Base-by-base conservation (phyloP, 306 rosid species). In the Quercus wislizeni region DNA sequence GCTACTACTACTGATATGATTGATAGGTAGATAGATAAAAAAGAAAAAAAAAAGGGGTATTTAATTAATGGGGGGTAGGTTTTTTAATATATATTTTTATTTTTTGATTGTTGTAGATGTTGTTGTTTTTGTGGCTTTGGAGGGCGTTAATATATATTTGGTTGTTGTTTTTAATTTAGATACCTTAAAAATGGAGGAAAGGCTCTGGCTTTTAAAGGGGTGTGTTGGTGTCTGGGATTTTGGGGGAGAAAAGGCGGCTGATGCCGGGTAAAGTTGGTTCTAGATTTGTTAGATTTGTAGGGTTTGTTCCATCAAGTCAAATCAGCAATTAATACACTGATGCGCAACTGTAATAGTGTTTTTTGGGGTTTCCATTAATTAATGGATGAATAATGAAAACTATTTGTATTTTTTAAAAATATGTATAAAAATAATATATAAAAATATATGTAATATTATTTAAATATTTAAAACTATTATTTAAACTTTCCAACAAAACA, bases 191-290 rank as follows among this genome's bases (percentile, higher is more conserved):
- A 27, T 14, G 77, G 43, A 46, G 20, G 69, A 8, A 41, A 69
- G 30, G 75, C 56, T 38, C 25, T 11, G 43, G 52, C 46, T 38
- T 38, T 38, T 7, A 38, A 38, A 1, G 12, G 21, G 2, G 21
- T 6, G 49, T 10, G 3, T 25, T 20, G 78, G 21, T 31, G 11
- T 75, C 64, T 41, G 78, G 38, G 85, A 46, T 76, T 68, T 75
- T 73, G 85, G 79, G n/a, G 68, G 76, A 28, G 78, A 78, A 84
- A 68, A 88, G 89, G 94, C 92, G 90, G 92, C 90, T 74, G 85
- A 9, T 83, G 76, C 33, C n/a, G 55, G 67, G 20, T 64, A 55
- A 62, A 5, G 54, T 33, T 3, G 52, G 7, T 33, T 70, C 54
- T 35, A 15, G 12, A 27, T 52, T 13, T 70, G 83, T 8, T 76